Conservation (phyloP, 2,329 filamentous ascomycete species). For the Botryotinia narcissicola region DNA sequence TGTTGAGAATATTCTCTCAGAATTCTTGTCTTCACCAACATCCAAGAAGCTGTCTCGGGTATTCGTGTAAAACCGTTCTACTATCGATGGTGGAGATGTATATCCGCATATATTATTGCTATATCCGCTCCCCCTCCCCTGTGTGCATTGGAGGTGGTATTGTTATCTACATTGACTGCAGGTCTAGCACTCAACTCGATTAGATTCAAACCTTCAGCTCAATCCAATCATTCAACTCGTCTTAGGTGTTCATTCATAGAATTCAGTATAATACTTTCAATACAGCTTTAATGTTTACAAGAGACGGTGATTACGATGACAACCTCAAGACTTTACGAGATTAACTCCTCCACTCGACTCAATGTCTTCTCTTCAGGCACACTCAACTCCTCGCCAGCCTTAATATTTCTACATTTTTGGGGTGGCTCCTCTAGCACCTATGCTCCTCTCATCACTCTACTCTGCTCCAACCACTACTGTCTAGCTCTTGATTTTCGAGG, state of each 20-base stretch:
- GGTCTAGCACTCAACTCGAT: not conserved
- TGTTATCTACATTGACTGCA: not conserved
- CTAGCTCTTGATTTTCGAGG: conserved; percentile 41
- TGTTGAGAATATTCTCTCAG: not conserved
- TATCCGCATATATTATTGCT: not conserved
- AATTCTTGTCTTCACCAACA: not conserved
- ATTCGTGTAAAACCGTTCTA: not conserved
- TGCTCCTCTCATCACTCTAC: conserved; percentile 25
- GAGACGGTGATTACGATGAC: not conserved
- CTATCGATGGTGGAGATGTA: not conserved
- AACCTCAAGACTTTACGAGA: not conserved
- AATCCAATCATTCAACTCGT: not conserved
- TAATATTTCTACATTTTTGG: conserved; percentile 43
- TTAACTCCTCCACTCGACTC: conserved; percentile 6
- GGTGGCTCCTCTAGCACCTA: conserved; percentile 41
- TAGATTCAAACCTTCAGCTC: not conserved
- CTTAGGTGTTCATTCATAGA: not conserved
- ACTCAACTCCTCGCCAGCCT: conserved; percentile 13
- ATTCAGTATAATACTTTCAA: not conserved
- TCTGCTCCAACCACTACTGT: conserved; percentile 26
- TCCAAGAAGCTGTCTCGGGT: too few relatives aligned
- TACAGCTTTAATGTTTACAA: not conserved
- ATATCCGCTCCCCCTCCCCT: not conserved
- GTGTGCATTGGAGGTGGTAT: not conserved
- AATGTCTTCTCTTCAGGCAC: conserved; percentile 16